These are phyloP conservation scores for Phytophthora cactorum DNA, from an alignment of 352 stramenopile species.

Conservation along the genomic window DNA sequence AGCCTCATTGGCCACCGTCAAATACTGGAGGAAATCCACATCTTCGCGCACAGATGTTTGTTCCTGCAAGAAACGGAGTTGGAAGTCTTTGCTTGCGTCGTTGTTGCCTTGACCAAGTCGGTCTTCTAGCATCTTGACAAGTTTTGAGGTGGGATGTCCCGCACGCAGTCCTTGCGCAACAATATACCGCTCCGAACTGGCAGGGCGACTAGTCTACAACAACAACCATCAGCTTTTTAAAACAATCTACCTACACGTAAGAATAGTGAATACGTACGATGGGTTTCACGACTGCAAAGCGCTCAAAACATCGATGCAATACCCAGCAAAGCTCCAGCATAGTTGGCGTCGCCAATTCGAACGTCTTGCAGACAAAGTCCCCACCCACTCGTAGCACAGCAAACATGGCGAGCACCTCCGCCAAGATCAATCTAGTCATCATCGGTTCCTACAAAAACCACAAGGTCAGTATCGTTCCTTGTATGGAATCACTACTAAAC, in stretches of 20 bases:
- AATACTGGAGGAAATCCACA: slow-evolving; percentile 52
- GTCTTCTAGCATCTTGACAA: slow-evolving; percentile 37
- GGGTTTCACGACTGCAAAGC: slow-evolving; percentile 76
- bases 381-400: slow-evolving; percentile 47
- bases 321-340: slow-evolving; percentile 76
- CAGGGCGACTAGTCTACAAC: slow-evolving; percentile 74
- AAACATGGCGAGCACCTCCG: slow-evolving; percentile 70
- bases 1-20: slow-evolving; percentile 39
- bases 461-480: not conserved
- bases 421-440: slow-evolving; percentile 68
- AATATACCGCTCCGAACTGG: slow-evolving; percentile 83
- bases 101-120: slow-evolving; percentile 23
- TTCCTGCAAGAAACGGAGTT: slow-evolving; percentile 29
- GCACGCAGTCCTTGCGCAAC: slow-evolving; percentile 42
- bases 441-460: slow-evolving; percentile 50
- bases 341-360: slow-evolving; percentile 64
- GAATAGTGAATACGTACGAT: slow-evolving; percentile 22
- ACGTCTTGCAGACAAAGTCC: slow-evolving; percentile 84
- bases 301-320: slow-evolving; percentile 64
- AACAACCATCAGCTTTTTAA: slow-evolving; percentile 2
- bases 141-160: slow-evolving; percentile 18
- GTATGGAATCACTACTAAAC: not conserved
- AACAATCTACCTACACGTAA: not conserved
- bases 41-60: slow-evolving; percentile 27
- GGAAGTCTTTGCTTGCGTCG: not conserved